phyloP scores from a whole-genome alignment of 495 filamentous ascomycete genomes.

The Polyplosphaeria fusca region DNA sequence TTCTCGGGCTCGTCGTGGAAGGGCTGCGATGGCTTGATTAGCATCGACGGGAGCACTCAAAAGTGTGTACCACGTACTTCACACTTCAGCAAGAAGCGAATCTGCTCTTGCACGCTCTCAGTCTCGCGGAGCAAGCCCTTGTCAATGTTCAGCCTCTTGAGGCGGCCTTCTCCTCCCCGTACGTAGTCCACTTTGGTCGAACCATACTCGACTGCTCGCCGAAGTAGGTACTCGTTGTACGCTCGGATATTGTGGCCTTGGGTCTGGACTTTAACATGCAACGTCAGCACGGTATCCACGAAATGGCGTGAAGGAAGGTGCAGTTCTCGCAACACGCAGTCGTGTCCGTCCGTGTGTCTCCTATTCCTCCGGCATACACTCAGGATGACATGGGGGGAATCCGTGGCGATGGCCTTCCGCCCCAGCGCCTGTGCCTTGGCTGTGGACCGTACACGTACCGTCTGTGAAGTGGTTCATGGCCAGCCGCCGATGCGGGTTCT shows the following conservation, averaged over 20 bases:
- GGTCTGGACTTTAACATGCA: conserved; percentile 61
- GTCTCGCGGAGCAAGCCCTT: conserved; percentile 93
- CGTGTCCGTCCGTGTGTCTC: no score
- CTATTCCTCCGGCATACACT: no score
- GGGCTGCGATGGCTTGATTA: conserved; percentile 56
- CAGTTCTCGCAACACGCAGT: no score
- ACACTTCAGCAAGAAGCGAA: conserved; percentile 80
- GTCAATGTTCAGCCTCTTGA: conserved; percentile 84
- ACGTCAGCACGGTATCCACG: conserved; percentile 18
- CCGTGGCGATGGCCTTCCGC: no score
- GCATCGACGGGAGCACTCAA: not conserved
- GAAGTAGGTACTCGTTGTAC: conserved; percentile 82
- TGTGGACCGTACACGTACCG: conserved; percentile 68
- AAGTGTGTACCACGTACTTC: conserved; percentile 54
- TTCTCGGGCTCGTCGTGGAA: conserved; percentile 89
- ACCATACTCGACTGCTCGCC: conserved; percentile 76
- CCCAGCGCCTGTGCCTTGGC: no score
- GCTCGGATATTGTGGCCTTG: conserved; percentile 93
- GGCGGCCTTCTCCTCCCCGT: conserved; percentile 70
- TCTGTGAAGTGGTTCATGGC: conserved; percentile 90
- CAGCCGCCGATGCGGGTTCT: conserved; percentile 71
- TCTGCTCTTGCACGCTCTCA: conserved; percentile 85
- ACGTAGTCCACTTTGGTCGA: conserved; percentile 89
- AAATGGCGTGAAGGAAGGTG: no score
- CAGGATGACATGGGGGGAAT: no score